Evolutionary conservation across 2,329 filamentous ascomycete species (phyloP).

Genomic region (Teratosphaeria zuluensis): DNA sequence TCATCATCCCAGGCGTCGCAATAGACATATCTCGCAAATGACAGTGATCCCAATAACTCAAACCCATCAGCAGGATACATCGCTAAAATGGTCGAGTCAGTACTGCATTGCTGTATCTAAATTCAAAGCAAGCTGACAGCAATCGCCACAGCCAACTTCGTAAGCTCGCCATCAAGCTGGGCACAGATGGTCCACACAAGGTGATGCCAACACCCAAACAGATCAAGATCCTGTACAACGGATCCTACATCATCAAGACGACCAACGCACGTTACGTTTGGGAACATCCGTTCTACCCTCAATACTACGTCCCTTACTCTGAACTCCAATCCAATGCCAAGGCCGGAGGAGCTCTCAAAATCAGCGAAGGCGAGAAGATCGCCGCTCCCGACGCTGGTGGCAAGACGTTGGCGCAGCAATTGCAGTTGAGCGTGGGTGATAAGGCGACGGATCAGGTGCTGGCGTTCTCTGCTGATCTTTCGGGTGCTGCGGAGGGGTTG

Average conservation of each 20-base stretch:
- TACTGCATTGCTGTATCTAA: not conserved
- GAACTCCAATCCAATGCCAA: conserved; percentile 8
- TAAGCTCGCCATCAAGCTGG: conserved; percentile 33
- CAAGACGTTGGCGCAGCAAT: conserved; percentile 14
- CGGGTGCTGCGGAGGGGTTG: conserved; percentile 7
- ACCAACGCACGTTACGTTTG: conserved; percentile 27
- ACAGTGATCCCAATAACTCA: no score
- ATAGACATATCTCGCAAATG: no score
- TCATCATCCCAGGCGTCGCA: not conserved
- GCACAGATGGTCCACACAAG: conserved; percentile 29
- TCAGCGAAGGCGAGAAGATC: conserved; percentile 14
- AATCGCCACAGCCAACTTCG: conserved; percentile 18
- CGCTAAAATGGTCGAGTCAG: not conserved
- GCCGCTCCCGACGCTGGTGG: conserved; percentile 4
- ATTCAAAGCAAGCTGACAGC: not conserved
- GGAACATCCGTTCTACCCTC: conserved; percentile 37
- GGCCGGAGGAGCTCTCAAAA: conserved; percentile 4
- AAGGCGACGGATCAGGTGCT: conserved; percentile 10
- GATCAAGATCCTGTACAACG: conserved; percentile 25
- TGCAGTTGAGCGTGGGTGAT: conserved; percentile 12
- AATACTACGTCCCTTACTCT: conserved; percentile 23
- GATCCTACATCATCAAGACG: conserved; percentile 25
- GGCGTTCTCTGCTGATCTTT: conserved; percentile 5
- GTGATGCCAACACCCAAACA: conserved; percentile 22
- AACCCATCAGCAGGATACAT: not conserved